Base-by-base conservation (phyloP, 164 flowering plant genomes). In the Chloranthus sessilifolius region DNA sequence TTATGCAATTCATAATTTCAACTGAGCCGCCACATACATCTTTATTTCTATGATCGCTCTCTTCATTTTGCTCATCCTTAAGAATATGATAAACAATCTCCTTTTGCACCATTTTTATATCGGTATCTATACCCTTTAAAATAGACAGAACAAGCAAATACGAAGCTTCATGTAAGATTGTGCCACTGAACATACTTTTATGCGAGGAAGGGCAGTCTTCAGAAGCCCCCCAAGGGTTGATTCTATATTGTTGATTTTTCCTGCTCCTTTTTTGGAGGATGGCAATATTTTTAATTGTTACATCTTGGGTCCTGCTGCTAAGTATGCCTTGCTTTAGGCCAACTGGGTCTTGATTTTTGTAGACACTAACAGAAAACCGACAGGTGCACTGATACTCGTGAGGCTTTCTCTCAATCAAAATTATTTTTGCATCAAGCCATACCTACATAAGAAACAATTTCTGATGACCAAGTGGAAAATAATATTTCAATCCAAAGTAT, bases 61-160 rank as follows among this genome's bases (percentile, higher is more conserved):
- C 36, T 7, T 33, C 12, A 3, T 61, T 65, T 21, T 43, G 43
- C 43, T 63, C 62, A 27, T 44, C 62, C 27, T 63, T 76, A 30
- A 65, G 11, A 61, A 84, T 58, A 43, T 72, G 70, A 62, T 86
- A 88, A 5, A 77, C 68, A 4, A 86, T 58, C 68, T 76, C 82
- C 29, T 67, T 69, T 10, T 75, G 60, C 21, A 61, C 40, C 23
- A 90, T 70, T 58, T 66, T 74, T 33, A 89, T 64, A 47, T 74
- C 64, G 52, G 86, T 82, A 10, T 56, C 42, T 24, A 67, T 38
- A 39, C 66, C 68, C 52, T 73, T 81, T 37, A 68, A 35, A 52
- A 60, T 65, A 6, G 99, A 89, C 20, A 88, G 54, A 43, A 77
- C 96, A 34, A 89, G 61, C 30, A 86, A 47, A 95, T 95, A 94